Evolutionary conservation across 164 flowering plant species (phyloP).

Genomic region (Nymphaea thermarum): DNA sequence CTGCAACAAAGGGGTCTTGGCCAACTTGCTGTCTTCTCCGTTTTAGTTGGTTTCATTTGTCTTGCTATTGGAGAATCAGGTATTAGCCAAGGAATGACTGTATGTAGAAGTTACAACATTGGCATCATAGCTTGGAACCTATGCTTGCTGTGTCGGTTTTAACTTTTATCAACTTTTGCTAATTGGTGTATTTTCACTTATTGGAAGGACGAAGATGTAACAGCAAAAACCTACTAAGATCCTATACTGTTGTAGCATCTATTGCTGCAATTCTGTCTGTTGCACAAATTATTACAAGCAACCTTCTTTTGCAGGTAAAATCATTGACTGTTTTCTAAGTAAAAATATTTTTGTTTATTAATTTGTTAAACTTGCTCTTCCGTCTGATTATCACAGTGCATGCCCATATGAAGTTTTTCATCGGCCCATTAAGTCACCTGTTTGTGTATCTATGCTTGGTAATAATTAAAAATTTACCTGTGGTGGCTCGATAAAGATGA

Average conservation of each 20-base stretch:
- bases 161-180: not conserved
- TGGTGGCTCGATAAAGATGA: not conserved
- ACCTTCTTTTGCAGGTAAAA: constrained; percentile 1
- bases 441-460: not conserved
- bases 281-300: constrained; percentile 15
- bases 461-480: too few relatives aligned
- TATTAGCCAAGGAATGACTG: constrained; percentile 4
- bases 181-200: not conserved
- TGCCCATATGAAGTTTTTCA: too few relatives aligned
- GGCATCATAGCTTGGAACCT: not conserved
- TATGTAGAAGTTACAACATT: not conserved
- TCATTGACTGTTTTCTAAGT: not conserved
- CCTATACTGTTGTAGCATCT: constrained; percentile 34
- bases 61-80: constrained; percentile 56
- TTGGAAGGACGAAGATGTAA: constrained; percentile 56
- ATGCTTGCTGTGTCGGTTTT: not conserved
- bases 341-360: not conserved
- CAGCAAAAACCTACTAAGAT: constrained; percentile 30
- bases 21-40: constrained; percentile 21
- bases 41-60: constrained; percentile 26
- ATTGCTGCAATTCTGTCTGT: constrained; percentile 23
- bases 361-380: not conserved
- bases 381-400: too few relatives aligned
- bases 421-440: not conserved
- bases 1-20: constrained; percentile 11